Conservation (phyloP, 306 rosid genomes). For the Glycine tomentella region DNA sequence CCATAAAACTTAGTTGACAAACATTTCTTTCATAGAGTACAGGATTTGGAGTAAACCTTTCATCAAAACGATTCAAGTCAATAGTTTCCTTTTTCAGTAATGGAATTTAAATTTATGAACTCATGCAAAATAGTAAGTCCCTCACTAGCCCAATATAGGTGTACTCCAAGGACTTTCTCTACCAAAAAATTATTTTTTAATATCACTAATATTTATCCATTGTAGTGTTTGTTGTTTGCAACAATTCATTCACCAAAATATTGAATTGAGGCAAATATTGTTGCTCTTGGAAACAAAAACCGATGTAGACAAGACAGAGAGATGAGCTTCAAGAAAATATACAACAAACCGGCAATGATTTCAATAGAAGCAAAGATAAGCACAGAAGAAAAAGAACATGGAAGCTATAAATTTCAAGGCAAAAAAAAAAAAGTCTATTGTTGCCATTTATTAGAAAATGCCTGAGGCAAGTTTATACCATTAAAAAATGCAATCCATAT, state of each 20-base stretch:
- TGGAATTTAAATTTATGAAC: background rate
- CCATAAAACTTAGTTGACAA: too few species aligned
- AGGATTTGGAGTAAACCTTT: too few species aligned
- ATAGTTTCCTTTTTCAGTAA: background rate
- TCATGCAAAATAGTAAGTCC: background rate
- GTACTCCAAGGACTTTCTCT: background rate
- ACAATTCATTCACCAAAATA: background rate
- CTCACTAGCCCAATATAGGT: background rate
- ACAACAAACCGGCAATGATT: background rate
- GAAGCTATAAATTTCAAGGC: slow-evolving; percentile 32
- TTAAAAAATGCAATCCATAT: slow-evolving; percentile 47
- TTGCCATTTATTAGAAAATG: slow-evolving; percentile 53
- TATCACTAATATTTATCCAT: background rate
- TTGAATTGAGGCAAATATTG: background rate
- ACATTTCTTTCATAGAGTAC: too few species aligned
- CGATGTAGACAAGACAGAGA: background rate
- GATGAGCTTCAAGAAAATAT: background rate
- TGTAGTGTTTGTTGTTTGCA: background rate
- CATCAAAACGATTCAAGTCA: background rate
- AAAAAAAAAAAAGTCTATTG: slow-evolving; percentile 25
- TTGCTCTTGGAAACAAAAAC: slow-evolving; percentile 2
- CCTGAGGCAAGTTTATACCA: slow-evolving; percentile 31
- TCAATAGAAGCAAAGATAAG: background rate
- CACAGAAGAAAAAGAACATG: background rate
- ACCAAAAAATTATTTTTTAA: background rate